A percentile compares a stretch with the other conserved stretches of the same genome.
These are phyloP conservation scores for Agrocybe praecox DNA, from an alignment of 768 basidiomycete genomes.

Conservation along the genomic window DNA sequence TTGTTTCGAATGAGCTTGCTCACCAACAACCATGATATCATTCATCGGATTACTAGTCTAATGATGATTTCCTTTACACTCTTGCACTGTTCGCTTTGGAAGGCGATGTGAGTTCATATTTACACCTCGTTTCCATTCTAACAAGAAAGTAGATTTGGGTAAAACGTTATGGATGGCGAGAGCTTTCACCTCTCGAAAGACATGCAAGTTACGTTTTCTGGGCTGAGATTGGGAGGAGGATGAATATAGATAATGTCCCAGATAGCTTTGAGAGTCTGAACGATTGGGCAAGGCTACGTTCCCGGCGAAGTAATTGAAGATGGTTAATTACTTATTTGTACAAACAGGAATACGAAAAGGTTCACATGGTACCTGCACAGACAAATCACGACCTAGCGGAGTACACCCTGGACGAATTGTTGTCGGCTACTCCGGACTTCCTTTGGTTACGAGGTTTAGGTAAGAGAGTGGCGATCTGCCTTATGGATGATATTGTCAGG, in stretches of 20 bases:
- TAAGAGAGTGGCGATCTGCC: slow-evolving; percentile 31
- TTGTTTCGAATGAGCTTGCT: neutral
- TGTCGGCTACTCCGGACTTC: slow-evolving; percentile 35
- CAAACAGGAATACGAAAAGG: slow-evolving; percentile 41
- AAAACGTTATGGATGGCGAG: slow-evolving; percentile 44
- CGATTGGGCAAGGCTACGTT: slow-evolving; percentile 40
- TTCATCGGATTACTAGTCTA: slow-evolving; percentile 27
- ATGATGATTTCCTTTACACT: slow-evolving; percentile 46
- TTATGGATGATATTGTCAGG: slow-evolving; percentile 47
- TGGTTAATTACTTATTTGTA: neutral
- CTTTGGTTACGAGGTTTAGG: slow-evolving; percentile 41
- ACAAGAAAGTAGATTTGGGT: slow-evolving; percentile 35
- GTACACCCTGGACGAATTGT: slow-evolving; percentile 42
- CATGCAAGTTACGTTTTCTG: slow-evolving; percentile 46
- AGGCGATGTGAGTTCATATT: slow-evolving; percentile 35
- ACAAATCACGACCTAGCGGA: slow-evolving; percentile 41
- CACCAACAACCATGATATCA: neutral
- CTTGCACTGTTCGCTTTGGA: slow-evolving; percentile 40
- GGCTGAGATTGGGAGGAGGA: slow-evolving; percentile 45
- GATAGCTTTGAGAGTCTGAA: slow-evolving; percentile 35
- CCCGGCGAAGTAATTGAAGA: no score
- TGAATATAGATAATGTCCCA: slow-evolving; percentile 52
- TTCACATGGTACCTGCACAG: slow-evolving; percentile 42
- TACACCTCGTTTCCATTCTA: neutral
- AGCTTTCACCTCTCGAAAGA: slow-evolving; percentile 43